Evolutionary conservation across 495 filamentous ascomycete species (phyloP).

Genomic region (Podospora sp.): DNA sequence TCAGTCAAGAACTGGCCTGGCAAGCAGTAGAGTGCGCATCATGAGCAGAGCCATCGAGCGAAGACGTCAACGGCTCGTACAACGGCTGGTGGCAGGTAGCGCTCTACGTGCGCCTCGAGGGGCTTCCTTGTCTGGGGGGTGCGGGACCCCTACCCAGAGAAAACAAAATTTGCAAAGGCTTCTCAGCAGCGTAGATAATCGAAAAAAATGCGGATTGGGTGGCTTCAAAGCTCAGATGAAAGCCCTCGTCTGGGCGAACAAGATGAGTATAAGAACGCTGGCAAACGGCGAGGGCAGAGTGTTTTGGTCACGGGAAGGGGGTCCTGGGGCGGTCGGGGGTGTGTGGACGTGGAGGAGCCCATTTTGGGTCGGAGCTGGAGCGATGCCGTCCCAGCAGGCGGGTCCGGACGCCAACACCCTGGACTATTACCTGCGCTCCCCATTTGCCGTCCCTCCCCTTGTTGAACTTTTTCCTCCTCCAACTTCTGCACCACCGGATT

Average conservation of each 20-base stretch:
- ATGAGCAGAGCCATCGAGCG: background rate
- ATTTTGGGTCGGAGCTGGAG: slow-evolving; percentile 34
- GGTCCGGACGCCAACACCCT: slow-evolving; percentile 34
- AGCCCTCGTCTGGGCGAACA: slow-evolving; percentile 33
- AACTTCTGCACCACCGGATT: slow-evolving; percentile 6
- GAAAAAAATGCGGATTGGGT: slow-evolving; percentile 20
- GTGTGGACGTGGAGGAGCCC: slow-evolving; percentile 31
- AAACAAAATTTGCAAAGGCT: slow-evolving; percentile 25
- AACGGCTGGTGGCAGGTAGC: slow-evolving; percentile 14
- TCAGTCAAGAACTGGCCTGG: background rate
- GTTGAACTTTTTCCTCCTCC: slow-evolving; percentile 40
- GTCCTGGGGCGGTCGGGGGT: slow-evolving; percentile 33
- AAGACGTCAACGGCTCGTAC: background rate
- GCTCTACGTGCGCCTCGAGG: slow-evolving; percentile 26
- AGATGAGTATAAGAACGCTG: slow-evolving; percentile 39
- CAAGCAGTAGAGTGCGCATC: background rate
- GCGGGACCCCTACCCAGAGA: slow-evolving; percentile 39
- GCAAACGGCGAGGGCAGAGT: slow-evolving; percentile 16
- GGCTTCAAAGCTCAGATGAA: slow-evolving; percentile 27
- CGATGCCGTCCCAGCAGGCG: slow-evolving; percentile 32
- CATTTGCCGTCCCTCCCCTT: slow-evolving; percentile 39
- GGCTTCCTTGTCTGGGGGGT: slow-evolving; percentile 17
- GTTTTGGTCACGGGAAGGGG: slow-evolving; percentile 23
- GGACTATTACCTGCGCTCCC: slow-evolving; percentile 24
- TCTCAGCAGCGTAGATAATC: slow-evolving; percentile 28